Conservation (phyloP, 441 rosid species). For the Mallotus japonicus region DNA sequence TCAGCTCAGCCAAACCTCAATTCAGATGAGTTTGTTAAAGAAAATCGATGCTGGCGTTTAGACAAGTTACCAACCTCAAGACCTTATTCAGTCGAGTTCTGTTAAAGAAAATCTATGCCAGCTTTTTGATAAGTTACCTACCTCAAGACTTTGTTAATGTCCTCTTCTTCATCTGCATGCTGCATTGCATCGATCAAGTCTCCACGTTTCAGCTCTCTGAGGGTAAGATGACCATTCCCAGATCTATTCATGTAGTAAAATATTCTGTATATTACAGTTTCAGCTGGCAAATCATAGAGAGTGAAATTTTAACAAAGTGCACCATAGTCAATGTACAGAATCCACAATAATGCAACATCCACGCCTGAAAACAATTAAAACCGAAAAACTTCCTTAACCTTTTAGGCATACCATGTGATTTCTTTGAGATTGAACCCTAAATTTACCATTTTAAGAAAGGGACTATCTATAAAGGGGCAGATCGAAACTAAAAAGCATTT, state of each 20-base stretch:
- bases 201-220: constrained; percentile 89
- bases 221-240: constrained; percentile 79
- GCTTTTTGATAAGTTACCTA: constrained; percentile 28
- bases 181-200: constrained; percentile 85
- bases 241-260: constrained; percentile 91
- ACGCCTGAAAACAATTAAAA: constrained; percentile 1
- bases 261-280: constrained; percentile 96
- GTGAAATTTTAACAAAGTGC: constrained; percentile 23
- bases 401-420: not conserved
- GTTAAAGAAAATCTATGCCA: not conserved
- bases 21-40: not conserved
- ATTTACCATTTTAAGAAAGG: not conserved
- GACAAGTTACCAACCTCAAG: constrained; percentile 55
- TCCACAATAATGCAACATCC: constrained; percentile 1
- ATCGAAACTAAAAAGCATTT: constrained; percentile 3
- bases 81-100: constrained; percentile 54
- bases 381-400: not conserved
- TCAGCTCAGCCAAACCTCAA: not conserved
- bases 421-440: not conserved
- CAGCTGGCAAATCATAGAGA: constrained; percentile 59
- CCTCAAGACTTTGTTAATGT: constrained; percentile 98
- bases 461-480: not conserved
- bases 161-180: constrained; percentile 97
- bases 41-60: constrained; percentile 11
- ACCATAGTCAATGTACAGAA: constrained; percentile 5